Percentiles rank a stretch among this genome's conserved stretches.
Conservation (phyloP, 1,284 basidiomycete species). For the Ceratobasidium sp. region DNA sequence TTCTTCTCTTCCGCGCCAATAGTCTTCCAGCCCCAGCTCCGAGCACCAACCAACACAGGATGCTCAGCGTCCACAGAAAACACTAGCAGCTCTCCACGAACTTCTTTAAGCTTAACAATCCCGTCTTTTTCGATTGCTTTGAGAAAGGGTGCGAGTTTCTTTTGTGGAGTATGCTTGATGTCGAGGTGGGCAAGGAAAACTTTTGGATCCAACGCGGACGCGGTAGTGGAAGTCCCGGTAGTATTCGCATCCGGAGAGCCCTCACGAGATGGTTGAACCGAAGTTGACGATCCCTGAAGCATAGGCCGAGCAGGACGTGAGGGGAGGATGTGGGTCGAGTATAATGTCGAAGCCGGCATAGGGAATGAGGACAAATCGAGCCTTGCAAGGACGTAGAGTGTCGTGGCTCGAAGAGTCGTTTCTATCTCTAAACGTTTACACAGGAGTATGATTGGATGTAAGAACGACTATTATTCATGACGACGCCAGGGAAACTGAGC, state of each 20-base stretch:
- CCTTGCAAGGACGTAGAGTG: slow-evolving; percentile 73
- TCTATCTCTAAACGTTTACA: slow-evolving; percentile 67
- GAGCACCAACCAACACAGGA: slow-evolving; percentile 68
- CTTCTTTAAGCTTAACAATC: slow-evolving; percentile 78
- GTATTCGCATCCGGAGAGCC: slow-evolving; percentile 52
- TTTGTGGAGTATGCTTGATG: slow-evolving; percentile 80
- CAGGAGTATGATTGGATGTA: no score
- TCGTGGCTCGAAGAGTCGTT: slow-evolving; percentile 70
- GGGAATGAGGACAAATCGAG: slow-evolving; percentile 70
- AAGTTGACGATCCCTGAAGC: slow-evolving; percentile 11
- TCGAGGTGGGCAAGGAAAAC: slow-evolving; percentile 61
- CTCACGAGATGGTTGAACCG: not conserved
- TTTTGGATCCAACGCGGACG: slow-evolving; percentile 51
- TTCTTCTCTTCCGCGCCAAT: slow-evolving; percentile 72
- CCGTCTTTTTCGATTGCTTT: slow-evolving; percentile 79
- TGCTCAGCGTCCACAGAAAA: slow-evolving; percentile 73
- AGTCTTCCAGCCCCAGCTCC: slow-evolving; percentile 64
- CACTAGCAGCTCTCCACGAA: slow-evolving; percentile 74
- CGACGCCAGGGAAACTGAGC: not conserved
- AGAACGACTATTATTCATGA: not conserved
- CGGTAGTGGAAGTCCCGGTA: slow-evolving; percentile 58
- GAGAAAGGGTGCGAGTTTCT: slow-evolving; percentile 84
- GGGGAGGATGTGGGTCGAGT: slow-evolving; percentile 82
- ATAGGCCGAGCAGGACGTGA: slow-evolving; percentile 71
- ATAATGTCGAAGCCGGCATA: slow-evolving; percentile 80